Evolutionary conservation across 176 grass and related monocot genomes (phyloP).

Genomic region (Oryza coarctata): DNA sequence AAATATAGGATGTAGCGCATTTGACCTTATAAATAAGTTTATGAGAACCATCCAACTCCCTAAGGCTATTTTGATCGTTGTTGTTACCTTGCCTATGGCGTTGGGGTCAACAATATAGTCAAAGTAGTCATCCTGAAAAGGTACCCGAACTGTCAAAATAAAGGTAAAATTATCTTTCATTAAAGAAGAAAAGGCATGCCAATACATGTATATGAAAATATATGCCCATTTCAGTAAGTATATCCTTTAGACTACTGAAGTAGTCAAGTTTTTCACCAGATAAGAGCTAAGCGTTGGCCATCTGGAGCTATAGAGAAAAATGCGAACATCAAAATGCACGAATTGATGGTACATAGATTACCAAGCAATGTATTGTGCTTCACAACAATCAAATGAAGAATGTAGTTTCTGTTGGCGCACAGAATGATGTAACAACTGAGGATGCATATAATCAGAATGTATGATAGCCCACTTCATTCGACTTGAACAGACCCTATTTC

Average conservation of each 20-base stretch:
- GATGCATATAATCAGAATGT: not conserved
- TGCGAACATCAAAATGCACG: not conserved
- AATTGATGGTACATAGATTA: not conserved
- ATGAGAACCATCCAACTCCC: too few species aligned
- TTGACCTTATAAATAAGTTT: too few species aligned
- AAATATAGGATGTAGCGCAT: too few species aligned
- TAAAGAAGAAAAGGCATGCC: not conserved
- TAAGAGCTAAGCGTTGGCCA: slow-evolving; percentile 44
- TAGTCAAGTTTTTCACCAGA: slow-evolving; percentile 34
- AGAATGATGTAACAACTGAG: not conserved
- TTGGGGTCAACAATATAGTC: slow-evolving; percentile 37
- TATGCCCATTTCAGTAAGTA: slow-evolving; percentile 62
- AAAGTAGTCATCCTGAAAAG: slow-evolving; percentile 36
- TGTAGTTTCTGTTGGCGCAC: not conserved
- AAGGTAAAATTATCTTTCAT: not conserved
- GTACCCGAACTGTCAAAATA: not conserved
- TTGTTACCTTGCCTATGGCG: slow-evolving; percentile 33
- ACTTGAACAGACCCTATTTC: not conserved
- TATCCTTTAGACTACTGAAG: slow-evolving; percentile 34
- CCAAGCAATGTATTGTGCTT: not conserved
- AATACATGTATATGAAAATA: slow-evolving; percentile 40
- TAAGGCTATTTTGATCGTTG: not conserved
- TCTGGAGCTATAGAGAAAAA: slow-evolving; percentile 19
- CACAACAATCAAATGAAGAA: not conserved
- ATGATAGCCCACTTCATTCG: not conserved